Evolutionary conservation across 148 eudicot genomes (phyloP).

Genomic region (Vaccinium vitisidaea): DNA sequence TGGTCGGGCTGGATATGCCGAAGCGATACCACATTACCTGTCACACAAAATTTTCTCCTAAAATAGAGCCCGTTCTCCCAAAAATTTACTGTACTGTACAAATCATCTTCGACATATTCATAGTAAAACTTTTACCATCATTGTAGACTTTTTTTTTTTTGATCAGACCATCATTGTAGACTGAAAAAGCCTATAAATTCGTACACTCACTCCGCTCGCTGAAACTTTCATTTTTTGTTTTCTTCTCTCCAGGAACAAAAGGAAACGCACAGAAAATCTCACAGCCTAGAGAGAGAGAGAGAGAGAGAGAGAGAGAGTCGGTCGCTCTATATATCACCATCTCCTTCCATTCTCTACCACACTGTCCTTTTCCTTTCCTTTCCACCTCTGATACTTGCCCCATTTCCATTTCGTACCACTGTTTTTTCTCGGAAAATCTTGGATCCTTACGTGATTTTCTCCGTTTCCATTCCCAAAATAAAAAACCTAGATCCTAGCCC

Average conservation of each 20-base stretch:
- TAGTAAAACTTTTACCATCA: not conserved
- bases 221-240: too few species aligned
- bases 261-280: not conserved
- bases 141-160: too few species aligned
- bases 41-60: too few species aligned
- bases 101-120: not conserved
- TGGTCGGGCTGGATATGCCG: too few species aligned
- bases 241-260: not conserved
- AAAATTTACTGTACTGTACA: too few species aligned
- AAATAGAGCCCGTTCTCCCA: too few species aligned
- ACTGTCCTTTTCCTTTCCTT: not conserved
- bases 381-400: not conserved
- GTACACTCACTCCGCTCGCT: too few species aligned
- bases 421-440: constrained; percentile 2
- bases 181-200: not conserved
- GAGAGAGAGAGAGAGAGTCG: not conserved
- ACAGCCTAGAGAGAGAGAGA: not conserved
- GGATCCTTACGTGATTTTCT: not conserved
- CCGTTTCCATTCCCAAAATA: not conserved
- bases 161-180: too few species aligned
- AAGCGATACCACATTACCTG: too few species aligned
- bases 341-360: constrained; percentile 1
- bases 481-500: not conserved
- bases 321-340: not conserved
- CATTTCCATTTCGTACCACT: not conserved